Conservation (phyloP, 2,329 filamentous ascomycete genomes). For the Penicillium sp. region DNA sequence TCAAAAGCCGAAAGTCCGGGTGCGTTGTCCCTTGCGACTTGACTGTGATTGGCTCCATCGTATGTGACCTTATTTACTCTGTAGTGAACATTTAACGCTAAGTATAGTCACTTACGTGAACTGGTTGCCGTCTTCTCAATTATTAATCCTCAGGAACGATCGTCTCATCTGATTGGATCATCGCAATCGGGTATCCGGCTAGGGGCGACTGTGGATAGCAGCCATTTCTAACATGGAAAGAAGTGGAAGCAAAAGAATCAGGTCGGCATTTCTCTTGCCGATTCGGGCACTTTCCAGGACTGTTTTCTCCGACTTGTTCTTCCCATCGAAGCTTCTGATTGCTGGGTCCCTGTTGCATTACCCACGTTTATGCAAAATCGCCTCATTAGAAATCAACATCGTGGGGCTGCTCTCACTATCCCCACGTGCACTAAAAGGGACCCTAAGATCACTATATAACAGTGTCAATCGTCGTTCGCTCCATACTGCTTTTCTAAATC, state of each 20-base stretch:
- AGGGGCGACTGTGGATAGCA: neutral
- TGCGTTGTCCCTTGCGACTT: neutral
- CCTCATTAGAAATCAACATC: neutral
- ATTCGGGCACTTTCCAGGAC: constrained; percentile 7
- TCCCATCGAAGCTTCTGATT: neutral
- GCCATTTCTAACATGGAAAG: neutral
- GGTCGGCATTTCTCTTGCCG: constrained; percentile 2
- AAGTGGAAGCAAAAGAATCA: neutral
- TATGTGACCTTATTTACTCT: neutral
- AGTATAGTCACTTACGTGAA: too few species aligned
- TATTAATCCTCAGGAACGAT: neutral
- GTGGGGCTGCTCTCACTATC: neutral
- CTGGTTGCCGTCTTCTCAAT: neutral
- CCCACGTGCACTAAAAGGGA: neutral
- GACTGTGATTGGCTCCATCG: neutral
- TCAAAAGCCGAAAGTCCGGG: neutral
- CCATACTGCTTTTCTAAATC: neutral
- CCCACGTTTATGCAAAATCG: neutral
- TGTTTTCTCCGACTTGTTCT: neutral
- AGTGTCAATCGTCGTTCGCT: neutral
- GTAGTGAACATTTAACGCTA: too few species aligned
- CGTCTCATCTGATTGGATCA: neutral
- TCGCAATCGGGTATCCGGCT: neutral
- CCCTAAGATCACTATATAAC: neutral
- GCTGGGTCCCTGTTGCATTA: neutral